Conservation (phyloP, 78 protist genomes). For the Dictyostelium purpureum region DNA sequence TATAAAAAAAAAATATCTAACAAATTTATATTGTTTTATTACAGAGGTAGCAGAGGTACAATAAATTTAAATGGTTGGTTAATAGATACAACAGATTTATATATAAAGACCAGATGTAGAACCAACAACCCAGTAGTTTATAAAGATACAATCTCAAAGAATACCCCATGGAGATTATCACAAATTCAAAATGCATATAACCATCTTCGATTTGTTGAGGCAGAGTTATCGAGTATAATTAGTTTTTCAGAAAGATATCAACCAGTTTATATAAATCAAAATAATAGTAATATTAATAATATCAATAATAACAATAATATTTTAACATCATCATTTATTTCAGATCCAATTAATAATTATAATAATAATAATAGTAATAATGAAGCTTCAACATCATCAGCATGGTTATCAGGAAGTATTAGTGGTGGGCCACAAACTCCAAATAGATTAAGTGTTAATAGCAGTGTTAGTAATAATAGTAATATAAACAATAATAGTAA, state of each 20-base stretch:
- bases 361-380: background rate
- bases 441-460: background rate
- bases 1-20: background rate
- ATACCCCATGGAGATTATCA: slow-evolving; percentile 63
- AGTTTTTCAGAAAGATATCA: slow-evolving; percentile 15
- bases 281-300: background rate
- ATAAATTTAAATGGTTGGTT: slow-evolving; percentile 58
- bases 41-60: slow-evolving; percentile 44
- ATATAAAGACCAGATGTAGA: slow-evolving; percentile 12
- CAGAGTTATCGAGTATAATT: slow-evolving; percentile 40
- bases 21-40: too few relatives aligned
- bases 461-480: background rate
- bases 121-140: slow-evolving; percentile 15
- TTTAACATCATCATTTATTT: too few relatives aligned
- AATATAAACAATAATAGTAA: background rate
- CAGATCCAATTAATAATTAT: background rate
- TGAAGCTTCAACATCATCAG: background rate
- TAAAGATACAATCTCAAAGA: slow-evolving; percentile 50
- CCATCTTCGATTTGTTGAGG: slow-evolving; percentile 23
- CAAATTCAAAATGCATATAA: slow-evolving; percentile 63
- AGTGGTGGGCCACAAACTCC: background rate
- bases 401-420: background rate
- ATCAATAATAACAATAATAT: background rate
- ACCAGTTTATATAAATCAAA: slow-evolving; percentile 8
- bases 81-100: slow-evolving; percentile 36